Evolutionary conservation across 495 filamentous ascomycete genomes (phyloP).

Genomic region (Chaetomium cochliodes): DNA sequence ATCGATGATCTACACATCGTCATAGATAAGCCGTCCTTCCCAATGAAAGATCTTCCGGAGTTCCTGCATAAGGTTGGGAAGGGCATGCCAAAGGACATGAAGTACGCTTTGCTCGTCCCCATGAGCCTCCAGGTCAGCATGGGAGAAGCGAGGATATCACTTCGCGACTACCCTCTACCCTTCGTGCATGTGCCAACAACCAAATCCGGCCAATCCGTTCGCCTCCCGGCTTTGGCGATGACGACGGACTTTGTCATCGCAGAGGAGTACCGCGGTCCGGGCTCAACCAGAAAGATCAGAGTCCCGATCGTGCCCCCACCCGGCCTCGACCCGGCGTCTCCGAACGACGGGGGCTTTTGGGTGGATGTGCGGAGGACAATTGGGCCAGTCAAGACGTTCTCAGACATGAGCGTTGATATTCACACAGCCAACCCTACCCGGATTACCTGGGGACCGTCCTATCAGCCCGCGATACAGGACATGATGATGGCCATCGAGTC

Average conservation of each 20-base stretch:
- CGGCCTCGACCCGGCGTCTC: slow-evolving; percentile 38
- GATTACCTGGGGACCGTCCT: slow-evolving; percentile 95
- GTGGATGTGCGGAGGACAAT: slow-evolving; percentile 90
- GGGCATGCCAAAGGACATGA: slow-evolving; percentile 87
- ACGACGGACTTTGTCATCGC: slow-evolving; percentile 94
- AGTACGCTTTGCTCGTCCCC: slow-evolving; percentile 84
- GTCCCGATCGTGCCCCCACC: slow-evolving; percentile 81
- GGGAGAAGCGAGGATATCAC: slow-evolving; percentile 79
- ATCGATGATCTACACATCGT: slow-evolving; percentile 83
- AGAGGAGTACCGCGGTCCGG: slow-evolving; percentile 78
- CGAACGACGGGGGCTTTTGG: slow-evolving; percentile 62
- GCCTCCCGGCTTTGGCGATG: slow-evolving; percentile 77
- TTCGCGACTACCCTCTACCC: slow-evolving; percentile 92
- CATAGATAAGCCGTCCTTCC: slow-evolving; percentile 92
- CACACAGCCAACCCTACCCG: slow-evolving; percentile 87
- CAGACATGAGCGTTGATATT: slow-evolving; percentile 85
- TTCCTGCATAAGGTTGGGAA: slow-evolving; percentile 90
- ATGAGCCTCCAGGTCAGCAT: slow-evolving; percentile 87
- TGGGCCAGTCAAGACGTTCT: slow-evolving; percentile 94
- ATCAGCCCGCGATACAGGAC: slow-evolving; percentile 97
- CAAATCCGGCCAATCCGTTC: slow-evolving; percentile 72
- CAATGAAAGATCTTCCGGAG: slow-evolving; percentile 70
- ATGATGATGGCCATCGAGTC: slow-evolving; percentile 99
- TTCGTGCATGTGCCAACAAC: slow-evolving; percentile 86
- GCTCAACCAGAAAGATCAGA: slow-evolving; percentile 74